Evolutionary conservation across 2,329 filamentous ascomycete species (phyloP).

Genomic region (Ceratocystis destructans): DNA sequence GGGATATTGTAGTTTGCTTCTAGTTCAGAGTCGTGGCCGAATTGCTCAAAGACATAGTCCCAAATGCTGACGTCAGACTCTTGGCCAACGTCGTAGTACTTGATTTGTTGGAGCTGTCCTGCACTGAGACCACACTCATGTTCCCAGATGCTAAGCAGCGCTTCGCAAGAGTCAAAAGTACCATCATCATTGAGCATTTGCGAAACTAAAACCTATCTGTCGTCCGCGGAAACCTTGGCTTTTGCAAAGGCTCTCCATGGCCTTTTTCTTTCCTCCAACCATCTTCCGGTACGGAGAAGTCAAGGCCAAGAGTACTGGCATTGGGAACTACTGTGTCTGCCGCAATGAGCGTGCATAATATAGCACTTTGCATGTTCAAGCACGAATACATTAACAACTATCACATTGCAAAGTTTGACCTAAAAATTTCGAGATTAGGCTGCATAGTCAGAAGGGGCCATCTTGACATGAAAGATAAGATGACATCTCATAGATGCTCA

Average conservation of each 20-base stretch:
- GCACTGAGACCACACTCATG: not conserved
- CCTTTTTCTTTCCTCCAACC: too few species aligned
- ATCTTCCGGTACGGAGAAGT: too few species aligned
- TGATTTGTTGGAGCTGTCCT: not conserved
- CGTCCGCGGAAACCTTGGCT: not conserved
- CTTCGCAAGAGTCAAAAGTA: not conserved
- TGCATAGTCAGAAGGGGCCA: not conserved
- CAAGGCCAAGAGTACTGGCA: too few species aligned
- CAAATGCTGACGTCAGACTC: too few species aligned
- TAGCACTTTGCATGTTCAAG: too few species aligned
- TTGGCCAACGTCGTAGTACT: not conserved
- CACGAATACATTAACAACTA: not conserved
- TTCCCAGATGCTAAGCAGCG: not conserved
- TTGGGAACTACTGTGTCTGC: too few species aligned
- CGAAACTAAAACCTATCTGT: not conserved
- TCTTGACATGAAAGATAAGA: not conserved
- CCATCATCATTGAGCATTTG: not conserved
- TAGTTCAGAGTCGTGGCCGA: too few species aligned
- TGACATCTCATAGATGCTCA: too few species aligned
- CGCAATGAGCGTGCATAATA: too few species aligned
- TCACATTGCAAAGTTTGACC: not conserved
- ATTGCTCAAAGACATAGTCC: too few species aligned
- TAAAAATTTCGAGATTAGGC: not conserved
- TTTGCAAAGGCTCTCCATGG: not conserved
- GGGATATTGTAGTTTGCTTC: too few species aligned